Evolutionary conservation across 495 filamentous ascomycete species (phyloP).

Genomic region (Xylaria nigripes): DNA sequence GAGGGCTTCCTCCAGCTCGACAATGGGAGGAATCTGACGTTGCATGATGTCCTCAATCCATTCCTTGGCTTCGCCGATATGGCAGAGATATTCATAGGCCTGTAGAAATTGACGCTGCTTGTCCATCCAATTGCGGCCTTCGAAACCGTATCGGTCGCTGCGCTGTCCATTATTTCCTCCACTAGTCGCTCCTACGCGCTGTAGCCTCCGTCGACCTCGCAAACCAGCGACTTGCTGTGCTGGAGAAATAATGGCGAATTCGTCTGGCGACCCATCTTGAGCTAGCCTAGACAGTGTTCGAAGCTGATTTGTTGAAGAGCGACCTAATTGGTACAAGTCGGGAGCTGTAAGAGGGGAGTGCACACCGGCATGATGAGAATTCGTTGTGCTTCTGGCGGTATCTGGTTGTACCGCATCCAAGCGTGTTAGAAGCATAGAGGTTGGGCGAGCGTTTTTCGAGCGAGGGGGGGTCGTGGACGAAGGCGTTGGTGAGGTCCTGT

Average conservation of each 20-base stretch:
- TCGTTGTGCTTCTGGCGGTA: slow-evolving; percentile 23
- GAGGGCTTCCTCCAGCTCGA: slow-evolving; percentile 90
- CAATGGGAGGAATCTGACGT: slow-evolving; percentile 81
- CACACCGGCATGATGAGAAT: slow-evolving; percentile 23
- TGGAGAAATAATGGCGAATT: slow-evolving; percentile 66
- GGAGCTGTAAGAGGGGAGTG: slow-evolving; percentile 48
- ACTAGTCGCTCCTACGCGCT: slow-evolving; percentile 53
- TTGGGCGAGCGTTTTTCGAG: slow-evolving; percentile 40
- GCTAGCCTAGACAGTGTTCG: slow-evolving; percentile 83
- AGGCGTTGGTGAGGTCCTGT: slow-evolving; percentile 25
- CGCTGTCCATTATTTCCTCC: slow-evolving; percentile 40
- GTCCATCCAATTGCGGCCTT: slow-evolving; percentile 95
- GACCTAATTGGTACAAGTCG: slow-evolving; percentile 68
- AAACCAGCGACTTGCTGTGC: slow-evolving; percentile 81
- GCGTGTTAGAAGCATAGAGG: slow-evolving; percentile 46
- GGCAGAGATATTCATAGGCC: slow-evolving; percentile 97
- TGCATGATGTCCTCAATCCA: slow-evolving; percentile 97
- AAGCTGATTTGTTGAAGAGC: slow-evolving; percentile 80
- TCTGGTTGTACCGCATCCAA: slow-evolving; percentile 39
- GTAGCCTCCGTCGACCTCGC: slow-evolving; percentile 72
- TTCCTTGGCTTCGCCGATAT: slow-evolving; percentile 98
- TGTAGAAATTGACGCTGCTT: slow-evolving; percentile 92
- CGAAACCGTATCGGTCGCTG: slow-evolving; percentile 58
- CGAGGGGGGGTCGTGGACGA: slow-evolving; percentile 28
- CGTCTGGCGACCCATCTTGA: slow-evolving; percentile 61